Evolutionary conservation across 1,284 basidiomycete genomes (phyloP).

Genomic region (Leccinum laetum): DNA sequence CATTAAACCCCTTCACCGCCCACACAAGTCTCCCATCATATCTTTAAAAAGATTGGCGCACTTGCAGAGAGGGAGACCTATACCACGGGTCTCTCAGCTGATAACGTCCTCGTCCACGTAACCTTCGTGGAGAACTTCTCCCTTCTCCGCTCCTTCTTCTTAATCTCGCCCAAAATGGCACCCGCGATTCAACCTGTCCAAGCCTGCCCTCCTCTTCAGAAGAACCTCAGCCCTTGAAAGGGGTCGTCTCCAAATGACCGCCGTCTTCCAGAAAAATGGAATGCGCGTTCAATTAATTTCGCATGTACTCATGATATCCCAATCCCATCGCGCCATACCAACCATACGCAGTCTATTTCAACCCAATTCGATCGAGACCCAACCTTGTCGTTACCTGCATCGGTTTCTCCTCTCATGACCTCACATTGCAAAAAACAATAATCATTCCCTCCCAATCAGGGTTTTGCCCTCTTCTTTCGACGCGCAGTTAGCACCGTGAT

Average conservation of each 20-base stretch:
- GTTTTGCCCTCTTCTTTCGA: slow-evolving; percentile 51
- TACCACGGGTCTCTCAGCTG: neutral
- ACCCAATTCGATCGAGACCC: neutral
- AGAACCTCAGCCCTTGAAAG: slow-evolving; percentile 2
- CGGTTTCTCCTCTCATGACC: slow-evolving; percentile 1
- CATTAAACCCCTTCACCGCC: neutral
- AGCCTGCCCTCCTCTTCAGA: neutral
- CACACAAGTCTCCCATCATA: too few species aligned
- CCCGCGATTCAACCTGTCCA: neutral
- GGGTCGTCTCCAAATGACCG: slow-evolving; percentile 5
- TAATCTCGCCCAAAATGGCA: neutral
- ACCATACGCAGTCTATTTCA: slow-evolving; percentile 10
- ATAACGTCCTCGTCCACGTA: neutral
- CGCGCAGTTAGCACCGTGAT: slow-evolving; percentile 61
- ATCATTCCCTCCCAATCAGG: slow-evolving; percentile 23
- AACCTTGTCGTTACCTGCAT: neutral
- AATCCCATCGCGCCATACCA: neutral
- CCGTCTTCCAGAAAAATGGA: slow-evolving; percentile 19
- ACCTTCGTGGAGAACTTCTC: neutral
- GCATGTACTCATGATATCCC: slow-evolving; percentile 10
- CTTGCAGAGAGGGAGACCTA: too few species aligned
- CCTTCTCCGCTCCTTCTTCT: neutral
- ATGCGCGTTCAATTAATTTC: slow-evolving; percentile 14
- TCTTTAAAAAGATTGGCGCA: neutral
- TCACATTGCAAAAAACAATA: slow-evolving; percentile 10